Evolutionary conservation across 768 basidiomycete genomes (phyloP), one percentile per base, ranked within the genome.

Genomic region (Crepidotus variabilis): DNA sequence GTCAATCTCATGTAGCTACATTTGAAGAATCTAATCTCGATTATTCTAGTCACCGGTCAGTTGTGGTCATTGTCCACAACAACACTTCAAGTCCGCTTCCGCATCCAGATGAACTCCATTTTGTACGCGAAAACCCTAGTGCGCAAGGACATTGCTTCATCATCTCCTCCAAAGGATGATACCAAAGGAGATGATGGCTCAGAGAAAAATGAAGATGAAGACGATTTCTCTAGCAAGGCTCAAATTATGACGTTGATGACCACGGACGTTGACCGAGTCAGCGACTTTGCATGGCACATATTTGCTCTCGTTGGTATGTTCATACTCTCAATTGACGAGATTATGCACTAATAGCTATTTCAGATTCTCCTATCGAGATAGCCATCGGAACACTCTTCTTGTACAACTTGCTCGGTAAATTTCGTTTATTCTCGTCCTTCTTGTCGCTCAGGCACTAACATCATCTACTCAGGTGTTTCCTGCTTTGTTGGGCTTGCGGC

Each of bases 211-310:
- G 73, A 68, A 33, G 78, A 81, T 7, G 83, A 85, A 55, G 79
- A 81, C 21, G 82, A 84, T 49, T 84, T 86, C 60, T 83, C 83
- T 8, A 84, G 80, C 65, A 86, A 86, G 65, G 82, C 83, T 6
- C 83, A 96, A 72, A 86, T 97, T 63, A 94, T 96, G 93, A 95
- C 91, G 2, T 80, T 96, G 24, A 94, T 96, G 90, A 95, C 94
- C 6, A 94, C 92, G 5, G 94, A 97, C 61, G 92, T 94, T 24
- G 92, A 95, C 68, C 81, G 94, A 54, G 87, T 95, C 59, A 85
- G 87, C 68, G 91, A 95, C 51, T 91, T 95, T 64, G 72, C 85
- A 1, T 90, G 85, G 84, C 88, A 92, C 66, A 61, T 88, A 51
- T 92, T 89, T 66, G 75, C 87, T 1, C 78, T 92, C 36, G 77